Evolutionary conservation across 108 stramenopile species (phyloP).

Genomic region (Nitzschia sp.): DNA sequence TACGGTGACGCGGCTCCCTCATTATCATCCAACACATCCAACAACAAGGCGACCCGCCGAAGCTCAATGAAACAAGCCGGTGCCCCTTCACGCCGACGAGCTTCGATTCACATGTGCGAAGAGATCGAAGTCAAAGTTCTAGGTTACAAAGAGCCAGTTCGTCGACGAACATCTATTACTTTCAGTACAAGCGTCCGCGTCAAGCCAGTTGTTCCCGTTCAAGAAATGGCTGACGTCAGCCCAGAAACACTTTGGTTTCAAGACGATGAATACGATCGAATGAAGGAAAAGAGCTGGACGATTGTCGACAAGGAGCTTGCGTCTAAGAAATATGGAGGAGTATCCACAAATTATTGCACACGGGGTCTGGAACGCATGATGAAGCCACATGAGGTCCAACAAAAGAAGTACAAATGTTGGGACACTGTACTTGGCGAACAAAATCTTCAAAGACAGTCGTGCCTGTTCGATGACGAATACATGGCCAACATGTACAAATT

Average conservation of each 20-base stretch:
- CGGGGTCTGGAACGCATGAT: conserved; percentile 31
- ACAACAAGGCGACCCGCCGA: not conserved
- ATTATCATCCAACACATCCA: not conserved
- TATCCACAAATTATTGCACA: conserved; percentile 11
- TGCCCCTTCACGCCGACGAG: conserved; percentile 7
- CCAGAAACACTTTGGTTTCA: conserved; percentile 29
- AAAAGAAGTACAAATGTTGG: conserved; percentile 21
- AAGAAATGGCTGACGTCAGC: not conserved
- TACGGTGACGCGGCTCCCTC: not conserved
- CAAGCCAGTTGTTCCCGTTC: conserved; percentile 9
- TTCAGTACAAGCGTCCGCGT: conserved; percentile 20
- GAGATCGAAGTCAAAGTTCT: conserved; percentile 3
- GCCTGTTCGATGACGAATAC: conserved; percentile 20
- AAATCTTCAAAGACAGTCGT: conserved; percentile 13
- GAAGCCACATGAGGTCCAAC: not conserved
- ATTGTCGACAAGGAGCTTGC: conserved; percentile 13
- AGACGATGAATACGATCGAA: conserved; percentile 19
- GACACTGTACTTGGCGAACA: conserved; percentile 30
- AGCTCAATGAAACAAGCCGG: conserved; percentile 2
- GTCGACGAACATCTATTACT: conserved; percentile 22
- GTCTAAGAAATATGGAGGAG: not conserved
- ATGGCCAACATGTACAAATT: conserved; percentile 20
- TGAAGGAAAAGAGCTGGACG: conserved; percentile 14
- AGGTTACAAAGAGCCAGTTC: not conserved
- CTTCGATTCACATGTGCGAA: conserved; percentile 19